Percentiles rank a stretch among this genome's conserved stretches.
Evolutionary conservation across 2,329 filamentous ascomycete genomes (phyloP).

Genomic region (Sporothrix pallida): DNA sequence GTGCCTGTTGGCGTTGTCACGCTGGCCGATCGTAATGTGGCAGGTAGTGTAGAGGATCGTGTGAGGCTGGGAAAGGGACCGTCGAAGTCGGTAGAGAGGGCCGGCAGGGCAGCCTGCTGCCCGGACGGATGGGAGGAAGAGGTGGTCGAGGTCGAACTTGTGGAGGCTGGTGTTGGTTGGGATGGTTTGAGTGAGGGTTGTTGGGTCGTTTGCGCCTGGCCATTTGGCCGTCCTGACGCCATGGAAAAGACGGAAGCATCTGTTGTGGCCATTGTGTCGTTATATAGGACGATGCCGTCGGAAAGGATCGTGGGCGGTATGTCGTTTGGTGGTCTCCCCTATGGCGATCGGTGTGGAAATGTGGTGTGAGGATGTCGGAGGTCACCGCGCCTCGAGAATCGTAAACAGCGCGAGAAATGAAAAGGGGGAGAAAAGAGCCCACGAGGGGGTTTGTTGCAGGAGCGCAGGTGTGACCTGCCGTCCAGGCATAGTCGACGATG

Average conservation of each 20-base stretch:
- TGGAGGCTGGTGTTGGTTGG: background rate
- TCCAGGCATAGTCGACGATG: constrained; percentile 31
- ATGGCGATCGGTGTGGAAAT: constrained; percentile 2
- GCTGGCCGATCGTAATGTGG: constrained; percentile 39
- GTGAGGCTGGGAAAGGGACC: constrained; percentile 44
- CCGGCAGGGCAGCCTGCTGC: constrained; percentile 11
- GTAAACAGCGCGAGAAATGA: background rate
- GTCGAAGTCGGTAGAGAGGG: constrained; percentile 39
- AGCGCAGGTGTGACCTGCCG: constrained; percentile 30
- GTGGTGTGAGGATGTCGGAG: no score
- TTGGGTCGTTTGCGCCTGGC: background rate
- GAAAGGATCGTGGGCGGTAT: no score
- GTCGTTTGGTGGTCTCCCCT: background rate
- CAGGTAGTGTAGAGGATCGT: constrained; percentile 51
- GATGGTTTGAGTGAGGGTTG: constrained; percentile 2
- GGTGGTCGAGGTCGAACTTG: background rate
- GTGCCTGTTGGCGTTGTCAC: background rate
- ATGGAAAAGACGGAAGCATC: background rate
- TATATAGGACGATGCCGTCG: background rate
- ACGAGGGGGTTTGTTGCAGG: background rate
- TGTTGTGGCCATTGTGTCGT: constrained; percentile 12
- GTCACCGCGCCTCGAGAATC: background rate
- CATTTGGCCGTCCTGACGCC: constrained; percentile 8
- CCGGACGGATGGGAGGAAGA: constrained; percentile 8
- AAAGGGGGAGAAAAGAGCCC: background rate